phyloP scores from a whole-genome alignment of 2,329 filamentous ascomycete species.

The Dothidotthia symphoricarpi region DNA sequence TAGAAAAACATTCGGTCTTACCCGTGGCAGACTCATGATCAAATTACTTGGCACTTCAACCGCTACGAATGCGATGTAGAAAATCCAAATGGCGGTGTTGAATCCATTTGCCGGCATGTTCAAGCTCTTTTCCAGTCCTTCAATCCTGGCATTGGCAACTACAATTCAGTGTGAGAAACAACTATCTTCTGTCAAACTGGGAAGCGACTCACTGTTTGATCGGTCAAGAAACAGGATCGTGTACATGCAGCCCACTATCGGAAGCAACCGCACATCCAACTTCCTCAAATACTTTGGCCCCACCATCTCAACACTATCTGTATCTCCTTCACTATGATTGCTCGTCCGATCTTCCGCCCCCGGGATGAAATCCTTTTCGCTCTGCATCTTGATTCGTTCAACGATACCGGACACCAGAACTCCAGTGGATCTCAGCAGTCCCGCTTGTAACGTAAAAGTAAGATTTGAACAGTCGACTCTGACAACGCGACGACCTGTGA shows the following conservation, averaged over 20 bases:
- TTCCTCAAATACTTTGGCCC: constrained; percentile 55
- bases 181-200: background rate
- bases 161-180: background rate
- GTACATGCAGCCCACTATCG: constrained; percentile 67
- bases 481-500: too few species aligned
- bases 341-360: constrained; percentile 13
- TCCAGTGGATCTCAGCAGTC: too few species aligned
- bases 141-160: constrained; percentile 67
- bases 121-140: constrained; percentile 57
- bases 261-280: constrained; percentile 60
- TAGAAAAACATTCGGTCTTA: constrained; percentile 74
- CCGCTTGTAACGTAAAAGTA: too few species aligned
- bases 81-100: constrained; percentile 74
- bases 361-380: constrained; percentile 17
- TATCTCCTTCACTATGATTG: constrained; percentile 13
- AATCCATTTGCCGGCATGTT: constrained; percentile 64
- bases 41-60: constrained; percentile 77
- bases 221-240: constrained; percentile 66
- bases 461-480: too few species aligned
- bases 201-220: constrained; percentile 55
- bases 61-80: constrained; percentile 80
- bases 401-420: too few species aligned
- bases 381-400: constrained; percentile 4
- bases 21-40: constrained; percentile 63
- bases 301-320: constrained; percentile 2